These are phyloP conservation scores for Candida cerambycidarum DNA, from an alignment of 805 yeast species.

Conservation along the genomic window DNA sequence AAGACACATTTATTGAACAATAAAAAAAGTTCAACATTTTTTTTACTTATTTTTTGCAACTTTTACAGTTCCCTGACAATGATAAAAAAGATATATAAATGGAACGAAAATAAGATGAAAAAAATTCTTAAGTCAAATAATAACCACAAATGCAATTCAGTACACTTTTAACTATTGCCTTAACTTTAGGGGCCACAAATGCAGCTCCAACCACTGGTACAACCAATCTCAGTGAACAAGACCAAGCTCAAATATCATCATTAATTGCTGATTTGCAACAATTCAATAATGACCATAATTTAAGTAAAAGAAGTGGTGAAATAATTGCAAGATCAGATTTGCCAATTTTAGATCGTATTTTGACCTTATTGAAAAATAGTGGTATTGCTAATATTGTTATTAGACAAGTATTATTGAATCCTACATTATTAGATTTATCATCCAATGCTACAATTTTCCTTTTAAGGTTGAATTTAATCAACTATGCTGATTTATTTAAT, in stretches of 20 bases:
- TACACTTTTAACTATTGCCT: conserved; percentile 18
- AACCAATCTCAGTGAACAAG: conserved; percentile 55
- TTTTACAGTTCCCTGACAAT: not conserved
- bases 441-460: conserved; percentile 22
- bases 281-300: conserved; percentile 12
- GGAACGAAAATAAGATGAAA: not conserved
- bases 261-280: conserved; percentile 14
- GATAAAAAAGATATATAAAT: not conserved
- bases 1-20: not conserved
- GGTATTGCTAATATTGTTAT: conserved; percentile 23
- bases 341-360: conserved; percentile 24
- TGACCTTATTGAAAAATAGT: conserved; percentile 20
- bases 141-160: conserved; percentile 26
- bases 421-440: conserved; percentile 20
- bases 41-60: not conserved
- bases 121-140: not conserved
- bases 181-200: conserved; percentile 5
- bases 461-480: conserved; percentile 19
- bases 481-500: conserved; percentile 23
- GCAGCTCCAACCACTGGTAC: conserved; percentile 25
- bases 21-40: not conserved
- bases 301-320: conserved; percentile 6
- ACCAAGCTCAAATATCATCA: conserved; percentile 32
- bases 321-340: conserved; percentile 18
- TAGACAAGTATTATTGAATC: conserved; percentile 23